Evolutionary conservation across 2,329 filamentous ascomycete genomes (phyloP), one percentile per base, ranked within the genome.

Genomic region (Pestalotiopsis sp.): DNA sequence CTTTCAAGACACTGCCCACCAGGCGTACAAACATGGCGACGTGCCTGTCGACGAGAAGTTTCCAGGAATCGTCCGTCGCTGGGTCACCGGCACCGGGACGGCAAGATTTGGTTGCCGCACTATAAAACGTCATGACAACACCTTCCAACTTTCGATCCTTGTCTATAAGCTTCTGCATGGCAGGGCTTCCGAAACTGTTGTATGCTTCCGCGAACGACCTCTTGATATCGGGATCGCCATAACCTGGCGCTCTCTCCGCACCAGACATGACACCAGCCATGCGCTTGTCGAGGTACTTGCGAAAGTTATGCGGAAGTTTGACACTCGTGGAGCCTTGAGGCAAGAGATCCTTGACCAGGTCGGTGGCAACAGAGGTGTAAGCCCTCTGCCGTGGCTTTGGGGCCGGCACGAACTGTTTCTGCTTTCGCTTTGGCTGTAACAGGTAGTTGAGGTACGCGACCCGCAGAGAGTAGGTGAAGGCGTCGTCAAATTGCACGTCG

Each of bases 71-170:
- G 79, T 98, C 95, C 61, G 92, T 92, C 0, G 90, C 86, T 0
- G 88, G 81, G 79, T 93, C 93, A 66, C 92, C 88, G 79, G 41
- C 39, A 65, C 92, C 88, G 79, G 93, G 74, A 74, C 93, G 79
- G 75, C 97, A 87, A 70, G 97, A 95, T 79, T 97, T 97, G 60
- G 94, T 97, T 6, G 96, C 95, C 71, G 93, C 92, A 1, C 95
- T 97, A 81, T 97, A 98, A 85, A 99, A 98, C 72, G 98, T 98
- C 73, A 99, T 86, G 65, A 99, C 90, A 65, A 98, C 83, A 71
- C 97, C 95, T 80, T 99, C 96, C 25, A 97, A 91, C 76, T 95
- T 91, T 71, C 95, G 89, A 79, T 98, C 95, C 81, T 97, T 97
- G 77, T 98, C 94, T 84, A 98, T 94, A 69, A 91, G 92, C 82